A percentile compares a stretch with the other conserved stretches of the same genome.
phyloP scores from a whole-genome alignment of 768 basidiomycete genomes.

The Lactarius akahatsu region DNA sequence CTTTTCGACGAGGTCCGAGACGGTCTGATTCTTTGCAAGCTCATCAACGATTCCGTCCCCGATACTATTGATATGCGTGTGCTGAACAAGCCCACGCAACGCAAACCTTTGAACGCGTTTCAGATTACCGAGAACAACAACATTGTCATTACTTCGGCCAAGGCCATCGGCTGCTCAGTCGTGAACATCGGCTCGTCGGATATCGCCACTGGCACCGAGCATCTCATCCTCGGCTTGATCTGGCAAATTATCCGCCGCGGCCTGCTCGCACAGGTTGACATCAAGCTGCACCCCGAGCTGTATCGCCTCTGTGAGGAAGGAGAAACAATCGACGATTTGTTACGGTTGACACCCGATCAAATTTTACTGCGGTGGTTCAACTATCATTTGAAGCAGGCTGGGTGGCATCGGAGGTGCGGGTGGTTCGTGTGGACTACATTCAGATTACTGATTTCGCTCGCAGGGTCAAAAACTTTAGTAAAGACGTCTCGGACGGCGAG shows the following conservation, averaged over 20 bases:
- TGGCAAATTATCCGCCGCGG: conserved; percentile 98
- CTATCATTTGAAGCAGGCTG: conserved; percentile 94
- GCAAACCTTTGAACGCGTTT: conserved; percentile 93
- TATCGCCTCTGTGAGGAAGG: conserved; percentile 95
- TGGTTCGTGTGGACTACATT: background rate
- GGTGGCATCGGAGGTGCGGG: conserved; percentile 77
- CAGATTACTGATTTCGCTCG: conserved; percentile 4
- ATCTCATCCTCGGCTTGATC: conserved; percentile 95
- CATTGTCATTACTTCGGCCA: conserved; percentile 96
- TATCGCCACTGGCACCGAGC: conserved; percentile 89
- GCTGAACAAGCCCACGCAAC: conserved; percentile 79
- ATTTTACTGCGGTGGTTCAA: conserved; percentile 99
- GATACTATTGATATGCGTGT: conserved; percentile 99
- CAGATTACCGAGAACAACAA: conserved; percentile 99
- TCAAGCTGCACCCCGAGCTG: conserved; percentile 96
- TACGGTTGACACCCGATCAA: conserved; percentile 93
- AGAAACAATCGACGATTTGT: conserved; percentile 94
- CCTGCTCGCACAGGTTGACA: conserved; percentile 91
- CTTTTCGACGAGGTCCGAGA: conserved; percentile 97
- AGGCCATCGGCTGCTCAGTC: conserved; percentile 97
- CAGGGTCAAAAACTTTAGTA: conserved; percentile 96
- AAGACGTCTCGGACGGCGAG: conserved; percentile 95
- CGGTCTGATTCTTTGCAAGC: conserved; percentile 94
- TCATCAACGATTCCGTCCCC: conserved; percentile 98
- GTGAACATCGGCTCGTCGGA: conserved; percentile 97